These are phyloP conservation scores for Extremus antarcticus DNA, from an alignment of 495 filamentous ascomycete species.

Conservation along the genomic window DNA sequence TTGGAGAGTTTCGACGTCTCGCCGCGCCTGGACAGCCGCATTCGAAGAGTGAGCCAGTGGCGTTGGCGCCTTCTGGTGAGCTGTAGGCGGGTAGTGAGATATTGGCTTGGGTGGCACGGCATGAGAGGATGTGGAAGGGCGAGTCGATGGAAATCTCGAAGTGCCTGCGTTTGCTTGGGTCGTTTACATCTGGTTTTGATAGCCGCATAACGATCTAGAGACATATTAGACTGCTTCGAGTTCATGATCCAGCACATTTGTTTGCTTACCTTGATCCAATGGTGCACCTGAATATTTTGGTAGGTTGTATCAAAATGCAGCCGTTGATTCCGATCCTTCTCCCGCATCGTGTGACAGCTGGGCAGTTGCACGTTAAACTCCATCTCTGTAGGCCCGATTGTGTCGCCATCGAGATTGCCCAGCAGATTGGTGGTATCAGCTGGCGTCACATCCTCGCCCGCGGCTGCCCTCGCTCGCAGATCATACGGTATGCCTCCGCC, in stretches of 20 bases:
- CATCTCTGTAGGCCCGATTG: slow-evolving; percentile 86
- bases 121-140: slow-evolving; percentile 90
- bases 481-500: slow-evolving; percentile 72
- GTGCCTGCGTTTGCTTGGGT: slow-evolving; percentile 75
- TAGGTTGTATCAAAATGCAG: slow-evolving; percentile 93
- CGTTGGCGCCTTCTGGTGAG: slow-evolving; percentile 42
- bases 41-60: slow-evolving; percentile 41
- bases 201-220: slow-evolving; percentile 88
- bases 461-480: slow-evolving; percentile 45
- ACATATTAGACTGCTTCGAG: slow-evolving; percentile 19
- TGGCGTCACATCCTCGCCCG: slow-evolving; percentile 44
- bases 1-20: slow-evolving; percentile 32
- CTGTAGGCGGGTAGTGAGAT: slow-evolving; percentile 80
- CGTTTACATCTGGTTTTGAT: slow-evolving; percentile 70
- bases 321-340: slow-evolving; percentile 59
- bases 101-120: slow-evolving; percentile 84
- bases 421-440: slow-evolving; percentile 57
- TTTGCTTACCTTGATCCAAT: slow-evolving; percentile 97
- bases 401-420: slow-evolving; percentile 60
- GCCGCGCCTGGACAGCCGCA: slow-evolving; percentile 71
- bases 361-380: slow-evolving; percentile 94
- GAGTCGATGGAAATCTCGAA: slow-evolving; percentile 99
- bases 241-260: not conserved
- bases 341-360: slow-evolving; percentile 76
- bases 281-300: slow-evolving; percentile 90